phyloP scores from a whole-genome alignment of 2,329 filamentous ascomycete genomes.

The Hypoxylon sp. region DNA sequence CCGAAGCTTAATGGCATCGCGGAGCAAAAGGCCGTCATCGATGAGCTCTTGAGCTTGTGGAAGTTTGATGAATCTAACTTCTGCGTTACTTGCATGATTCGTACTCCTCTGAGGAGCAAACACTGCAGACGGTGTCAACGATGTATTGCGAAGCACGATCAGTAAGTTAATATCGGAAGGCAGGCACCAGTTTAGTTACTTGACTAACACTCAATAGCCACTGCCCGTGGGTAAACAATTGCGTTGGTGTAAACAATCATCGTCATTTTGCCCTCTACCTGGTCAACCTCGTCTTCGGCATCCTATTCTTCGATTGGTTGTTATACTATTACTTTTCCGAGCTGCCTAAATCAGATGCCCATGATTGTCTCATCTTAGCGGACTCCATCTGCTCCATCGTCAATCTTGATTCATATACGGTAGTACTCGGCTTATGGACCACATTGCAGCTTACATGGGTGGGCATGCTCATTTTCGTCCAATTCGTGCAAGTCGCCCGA shows the following conservation, averaged over 20 bases:
- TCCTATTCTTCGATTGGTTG: slow-evolving; percentile 79
- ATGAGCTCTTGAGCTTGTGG: slow-evolving; percentile 86
- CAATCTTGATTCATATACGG: slow-evolving; percentile 86
- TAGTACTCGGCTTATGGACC: slow-evolving; percentile 84
- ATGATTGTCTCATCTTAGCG: slow-evolving; percentile 82
- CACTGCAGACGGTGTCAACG: slow-evolving; percentile 93
- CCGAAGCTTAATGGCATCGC: slow-evolving; percentile 91
- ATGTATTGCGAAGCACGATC: slow-evolving; percentile 96
- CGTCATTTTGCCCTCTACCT: slow-evolving; percentile 96
- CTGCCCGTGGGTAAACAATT: slow-evolving; percentile 98
- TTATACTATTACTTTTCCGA: slow-evolving; percentile 79
- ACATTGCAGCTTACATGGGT: slow-evolving; percentile 93
- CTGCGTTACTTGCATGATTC: slow-evolving; percentile 94
- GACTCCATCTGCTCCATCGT: slow-evolving; percentile 80
- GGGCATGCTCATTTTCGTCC: slow-evolving; percentile 95
- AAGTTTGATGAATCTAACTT: slow-evolving; percentile 96
- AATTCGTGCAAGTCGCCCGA: slow-evolving; percentile 90
- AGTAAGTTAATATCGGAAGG: slow-evolving; percentile 72
- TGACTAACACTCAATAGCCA: slow-evolving; percentile 71
- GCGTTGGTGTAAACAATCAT: slow-evolving; percentile 94
- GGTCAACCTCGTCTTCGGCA: slow-evolving; percentile 80
- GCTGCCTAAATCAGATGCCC: slow-evolving; percentile 67
- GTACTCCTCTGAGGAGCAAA: slow-evolving; percentile 92
- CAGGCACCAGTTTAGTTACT: background rate
- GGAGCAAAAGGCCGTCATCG: slow-evolving; percentile 90